Evolutionary conservation across 768 basidiomycete genomes (phyloP), one percentile per base, ranked within the genome.

Genomic region (Calocera cornea): DNA sequence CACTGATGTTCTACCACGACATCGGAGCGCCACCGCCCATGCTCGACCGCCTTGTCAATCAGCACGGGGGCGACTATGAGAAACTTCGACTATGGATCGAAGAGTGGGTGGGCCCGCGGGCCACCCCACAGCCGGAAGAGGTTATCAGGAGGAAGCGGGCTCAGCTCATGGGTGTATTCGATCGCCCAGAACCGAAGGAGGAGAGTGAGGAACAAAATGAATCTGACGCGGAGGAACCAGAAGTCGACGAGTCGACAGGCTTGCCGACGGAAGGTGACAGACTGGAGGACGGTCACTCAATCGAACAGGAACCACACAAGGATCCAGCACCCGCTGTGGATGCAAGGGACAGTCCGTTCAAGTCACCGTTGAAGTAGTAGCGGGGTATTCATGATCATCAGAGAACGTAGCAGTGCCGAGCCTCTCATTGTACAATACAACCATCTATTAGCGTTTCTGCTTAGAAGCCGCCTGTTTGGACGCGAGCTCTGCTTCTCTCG

Each of bases 1-100:
- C 85, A 24, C 73, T 93, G 64, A 83, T 85, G 50, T 83, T 88
- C 68, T 91, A 89, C 84, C 81, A 80, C 5, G 89, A 92, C 72
- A 84, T 88, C 34, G 83, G 84, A 69, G 75, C 84, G 66, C 81
- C 83, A 49, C 82, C 84, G 14, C 85, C 87, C 54, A 71, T 87
- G 69, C 75, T 89, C 19, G 85, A 87, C 72, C 72, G 54, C 24
- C 41, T 44, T n/a, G 31, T 67, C 19, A 65, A 64, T 73, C 76
- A 71, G 64, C 77, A 71, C 69, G 74, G 74, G 63, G 76, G 76
- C 40, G 77, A 84, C 71, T 85, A 84, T 75, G 69, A 69, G 49
- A 76, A 72, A 71, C 71, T 87, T 24, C 75, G 82, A 41, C 67
- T 67, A 47, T 89, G 87, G 87, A 74, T 88, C 36, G 69, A 72